phyloP scores from a whole-genome alignment of 176 grass and related monocot genomes.

The Tillandsia leiboldiana region DNA sequence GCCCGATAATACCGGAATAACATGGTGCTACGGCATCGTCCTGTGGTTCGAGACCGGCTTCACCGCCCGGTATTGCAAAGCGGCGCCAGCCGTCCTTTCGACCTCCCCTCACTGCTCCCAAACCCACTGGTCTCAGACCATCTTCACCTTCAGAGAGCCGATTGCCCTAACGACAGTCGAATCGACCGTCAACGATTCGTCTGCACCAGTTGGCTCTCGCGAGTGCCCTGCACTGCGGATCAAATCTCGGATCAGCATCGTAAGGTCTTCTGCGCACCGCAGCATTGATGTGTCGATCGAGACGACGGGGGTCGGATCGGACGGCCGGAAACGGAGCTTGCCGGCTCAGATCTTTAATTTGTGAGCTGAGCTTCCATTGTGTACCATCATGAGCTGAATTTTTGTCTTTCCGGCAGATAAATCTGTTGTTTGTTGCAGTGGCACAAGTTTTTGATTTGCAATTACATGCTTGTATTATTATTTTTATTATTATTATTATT shows the following conservation, averaged over 20 bases:
- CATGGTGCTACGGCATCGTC: constrained; percentile 71
- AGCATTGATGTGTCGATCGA: constrained; percentile 78
- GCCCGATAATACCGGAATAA: constrained; percentile 14
- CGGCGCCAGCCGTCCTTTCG: constrained; percentile 52
- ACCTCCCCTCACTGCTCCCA: constrained; percentile 67
- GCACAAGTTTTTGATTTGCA: too few species aligned
- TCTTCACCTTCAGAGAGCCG: constrained; percentile 78
- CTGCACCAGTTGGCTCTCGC: constrained; percentile 38
- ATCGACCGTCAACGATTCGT: constrained; percentile 1
- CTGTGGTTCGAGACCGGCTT: constrained; percentile 87
- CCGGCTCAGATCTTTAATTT: constrained; percentile 83
- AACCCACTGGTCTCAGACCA: constrained; percentile 88
- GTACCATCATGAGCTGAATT: too few species aligned
- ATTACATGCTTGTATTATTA: too few species aligned
- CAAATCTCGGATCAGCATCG: constrained; percentile 66
- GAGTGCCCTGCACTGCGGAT: constrained; percentile 37
- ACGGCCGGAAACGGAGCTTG: constrained; percentile 45
- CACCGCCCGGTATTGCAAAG: constrained; percentile 78
- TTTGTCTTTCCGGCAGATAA: too few species aligned
- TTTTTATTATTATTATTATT: too few species aligned
- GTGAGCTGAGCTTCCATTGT: constrained; percentile 15
- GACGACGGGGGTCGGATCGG: constrained; percentile 33
- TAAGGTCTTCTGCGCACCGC: constrained; percentile 55
- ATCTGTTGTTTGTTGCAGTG: too few species aligned
- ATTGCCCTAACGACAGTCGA: constrained; percentile 37